Percentiles rank a stretch among this genome's conserved stretches.
phyloP scores from a whole-genome alignment of 768 basidiomycete genomes.

The Lactarius hatsudake region DNA sequence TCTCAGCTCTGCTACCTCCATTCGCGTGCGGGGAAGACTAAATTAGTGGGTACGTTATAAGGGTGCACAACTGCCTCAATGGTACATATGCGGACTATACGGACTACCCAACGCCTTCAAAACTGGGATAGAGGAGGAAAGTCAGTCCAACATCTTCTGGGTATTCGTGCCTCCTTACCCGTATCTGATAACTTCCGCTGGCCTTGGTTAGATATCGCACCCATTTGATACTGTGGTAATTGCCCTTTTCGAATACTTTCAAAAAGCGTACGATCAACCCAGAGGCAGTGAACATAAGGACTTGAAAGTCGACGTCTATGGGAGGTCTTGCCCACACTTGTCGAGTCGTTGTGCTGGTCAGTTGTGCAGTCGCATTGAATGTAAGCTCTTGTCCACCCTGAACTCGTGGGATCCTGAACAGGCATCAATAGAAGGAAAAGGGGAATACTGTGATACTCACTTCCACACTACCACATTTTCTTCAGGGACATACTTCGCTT shows the following conservation, averaged over 20 bases:
- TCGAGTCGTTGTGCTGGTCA: conserved; percentile 86
- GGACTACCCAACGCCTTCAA: conserved; percentile 9
- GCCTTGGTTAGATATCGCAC: conserved; percentile 93
- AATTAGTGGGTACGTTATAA: background rate
- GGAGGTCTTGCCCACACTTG: conserved; percentile 98
- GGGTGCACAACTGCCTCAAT: background rate
- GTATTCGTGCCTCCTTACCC: conserved; percentile 57
- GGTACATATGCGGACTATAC: background rate
- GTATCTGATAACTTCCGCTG: conserved; percentile 88
- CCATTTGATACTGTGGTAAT: conserved; percentile 95
- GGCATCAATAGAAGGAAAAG: background rate
- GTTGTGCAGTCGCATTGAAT: conserved; percentile 73
- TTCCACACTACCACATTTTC: conserved; percentile 99
- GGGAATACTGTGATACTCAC: conserved; percentile 48
- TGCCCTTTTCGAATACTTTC: conserved; percentile 96
- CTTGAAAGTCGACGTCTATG: conserved; percentile 98
- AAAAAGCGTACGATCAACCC: conserved; percentile 95
- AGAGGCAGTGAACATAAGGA: conserved; percentile 97
- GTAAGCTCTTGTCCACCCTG: conserved; percentile 93
- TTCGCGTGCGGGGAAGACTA: background rate
- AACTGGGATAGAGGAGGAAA: conserved; percentile 15
- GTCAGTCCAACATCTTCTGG: background rate
- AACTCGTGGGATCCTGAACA: conserved; percentile 75
- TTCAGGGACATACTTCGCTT: conserved; percentile 95
- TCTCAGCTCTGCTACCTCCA: background rate